Conservation (phyloP, 768 basidiomycete species). For the Phlebiopsis gigantea region DNA sequence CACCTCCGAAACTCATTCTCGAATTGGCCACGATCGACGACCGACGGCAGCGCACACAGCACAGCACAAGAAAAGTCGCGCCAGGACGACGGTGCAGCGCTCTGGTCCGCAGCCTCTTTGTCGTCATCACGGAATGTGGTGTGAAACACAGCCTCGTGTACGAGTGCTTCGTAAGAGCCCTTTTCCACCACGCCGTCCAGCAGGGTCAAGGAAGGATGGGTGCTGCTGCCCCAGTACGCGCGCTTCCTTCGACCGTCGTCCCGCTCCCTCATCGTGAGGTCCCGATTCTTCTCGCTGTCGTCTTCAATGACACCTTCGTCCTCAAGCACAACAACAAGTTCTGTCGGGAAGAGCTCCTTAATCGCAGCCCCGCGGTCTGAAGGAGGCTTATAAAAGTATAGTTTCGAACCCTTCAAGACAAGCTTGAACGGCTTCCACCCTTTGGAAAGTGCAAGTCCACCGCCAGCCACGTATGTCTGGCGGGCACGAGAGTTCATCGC, state of each 20-base stretch:
- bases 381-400: constrained; percentile 85
- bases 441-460: constrained; percentile 34
- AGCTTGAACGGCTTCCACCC: constrained; percentile 87
- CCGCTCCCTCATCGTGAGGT: constrained; percentile 20
- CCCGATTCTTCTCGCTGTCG: constrained; percentile 21
- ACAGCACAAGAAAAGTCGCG: constrained; percentile 58
- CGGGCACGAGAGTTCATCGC: constrained; percentile 24
- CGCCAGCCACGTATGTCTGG: constrained; percentile 23
- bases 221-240: constrained; percentile 72
- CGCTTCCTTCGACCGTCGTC: constrained; percentile 47
- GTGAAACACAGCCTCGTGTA: constrained; percentile 78
- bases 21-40: constrained; percentile 51
- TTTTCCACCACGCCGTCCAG: constrained; percentile 43
- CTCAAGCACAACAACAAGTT: constrained; percentile 47
- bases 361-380: constrained; percentile 58
- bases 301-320: constrained; percentile 36
- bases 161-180: constrained; percentile 72
- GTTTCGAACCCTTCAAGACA: constrained; percentile 77
- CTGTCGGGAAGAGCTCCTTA: constrained; percentile 71
- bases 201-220: constrained; percentile 65
- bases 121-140: constrained; percentile 45
- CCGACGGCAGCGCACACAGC: constrained; percentile 53
- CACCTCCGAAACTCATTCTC: constrained; percentile 69
- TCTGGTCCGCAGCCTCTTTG: not conserved
- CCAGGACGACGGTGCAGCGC: constrained; percentile 37